Conservation (phyloP, 352 stramenopile genomes). For the Pelagophyceae sp. region DNA sequence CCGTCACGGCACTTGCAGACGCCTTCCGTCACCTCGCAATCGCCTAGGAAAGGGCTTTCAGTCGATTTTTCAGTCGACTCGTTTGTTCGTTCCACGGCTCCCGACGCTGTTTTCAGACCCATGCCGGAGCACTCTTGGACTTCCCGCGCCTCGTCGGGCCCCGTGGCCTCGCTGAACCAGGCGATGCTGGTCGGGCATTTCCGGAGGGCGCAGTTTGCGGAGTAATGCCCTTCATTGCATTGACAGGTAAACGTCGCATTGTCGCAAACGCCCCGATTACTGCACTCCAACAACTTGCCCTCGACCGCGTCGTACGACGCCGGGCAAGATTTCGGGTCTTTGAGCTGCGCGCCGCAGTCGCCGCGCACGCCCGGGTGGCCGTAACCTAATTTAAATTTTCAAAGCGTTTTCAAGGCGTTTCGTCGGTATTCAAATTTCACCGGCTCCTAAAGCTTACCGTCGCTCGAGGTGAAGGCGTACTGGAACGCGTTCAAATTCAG, state of each 20-base stretch:
- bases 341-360: not conserved
- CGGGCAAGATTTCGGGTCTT: not conserved
- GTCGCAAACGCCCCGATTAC: constrained; percentile 17
- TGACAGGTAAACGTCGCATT: constrained; percentile 17
- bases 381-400: no score
- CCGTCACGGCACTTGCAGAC: constrained; percentile 50
- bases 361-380: not conserved
- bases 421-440: no score
- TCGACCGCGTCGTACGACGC: not conserved
- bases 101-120: no score
- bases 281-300: not conserved
- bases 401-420: no score
- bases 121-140: constrained; percentile 62
- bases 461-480: constrained; percentile 19
- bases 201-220: constrained; percentile 17
- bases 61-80: no score
- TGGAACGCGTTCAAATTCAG: not conserved
- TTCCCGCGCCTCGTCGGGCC: not conserved
- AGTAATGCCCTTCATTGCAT: constrained; percentile 21
- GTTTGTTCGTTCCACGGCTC: no score
- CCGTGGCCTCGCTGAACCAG: constrained; percentile 23
- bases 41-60: no score
- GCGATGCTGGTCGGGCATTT: constrained; percentile 14
- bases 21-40: constrained; percentile 60
- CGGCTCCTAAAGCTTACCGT: no score